Percentiles rank a stretch among this genome's conserved stretches.
Conservation (phyloP, 2,329 filamentous ascomycete genomes). For the Alternaria postmessia region DNA sequence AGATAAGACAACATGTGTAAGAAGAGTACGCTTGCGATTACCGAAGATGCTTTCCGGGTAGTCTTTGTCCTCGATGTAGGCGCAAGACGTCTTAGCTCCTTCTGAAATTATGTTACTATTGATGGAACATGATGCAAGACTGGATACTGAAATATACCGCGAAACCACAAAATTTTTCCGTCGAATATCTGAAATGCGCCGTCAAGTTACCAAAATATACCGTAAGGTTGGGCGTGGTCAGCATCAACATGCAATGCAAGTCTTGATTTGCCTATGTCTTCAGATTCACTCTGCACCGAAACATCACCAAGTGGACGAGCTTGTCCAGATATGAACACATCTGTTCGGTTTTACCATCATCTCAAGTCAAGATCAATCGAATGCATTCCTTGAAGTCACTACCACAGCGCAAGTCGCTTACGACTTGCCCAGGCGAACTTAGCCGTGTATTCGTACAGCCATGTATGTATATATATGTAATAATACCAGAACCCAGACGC, state of each 20-base stretch:
- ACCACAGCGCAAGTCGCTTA: neutral
- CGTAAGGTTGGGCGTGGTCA: neutral
- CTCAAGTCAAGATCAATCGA: neutral
- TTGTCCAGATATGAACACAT: neutral
- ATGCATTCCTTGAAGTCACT: neutral
- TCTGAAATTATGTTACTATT: neutral
- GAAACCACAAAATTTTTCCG: neutral
- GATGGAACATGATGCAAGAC: neutral
- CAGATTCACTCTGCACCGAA: neutral
- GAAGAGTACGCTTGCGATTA: neutral
- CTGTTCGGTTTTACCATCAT: neutral
- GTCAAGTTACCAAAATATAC: neutral
- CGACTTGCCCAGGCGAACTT: conserved; percentile 5
- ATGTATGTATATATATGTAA: conserved; percentile 5
- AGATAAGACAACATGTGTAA: neutral
- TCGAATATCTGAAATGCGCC: neutral
- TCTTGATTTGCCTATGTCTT: neutral
- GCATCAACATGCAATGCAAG: neutral
- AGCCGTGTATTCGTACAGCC: conserved; percentile 7
- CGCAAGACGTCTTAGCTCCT: neutral
- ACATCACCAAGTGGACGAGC: neutral
- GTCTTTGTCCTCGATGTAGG: neutral
- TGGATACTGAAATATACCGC: neutral
- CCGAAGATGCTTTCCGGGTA: neutral
- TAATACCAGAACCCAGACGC: conserved; percentile 14